Evolutionary conservation across 208 protist species (phyloP).

Genomic region (Entamoeba invadens): DNA sequence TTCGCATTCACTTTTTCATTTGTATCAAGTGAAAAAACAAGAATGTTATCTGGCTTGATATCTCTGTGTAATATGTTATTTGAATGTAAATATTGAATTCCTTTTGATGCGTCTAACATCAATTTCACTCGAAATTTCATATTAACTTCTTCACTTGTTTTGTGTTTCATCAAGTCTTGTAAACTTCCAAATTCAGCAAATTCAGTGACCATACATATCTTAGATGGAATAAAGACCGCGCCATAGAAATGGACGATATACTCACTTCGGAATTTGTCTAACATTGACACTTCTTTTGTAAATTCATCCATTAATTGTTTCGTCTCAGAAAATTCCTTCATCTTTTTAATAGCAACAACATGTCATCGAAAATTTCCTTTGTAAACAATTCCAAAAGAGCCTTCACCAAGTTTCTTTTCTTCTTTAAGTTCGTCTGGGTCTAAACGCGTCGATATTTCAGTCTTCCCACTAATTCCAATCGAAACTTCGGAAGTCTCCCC

Average conservation of each 20-base stretch:
- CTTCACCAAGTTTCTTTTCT: too few relatives aligned
- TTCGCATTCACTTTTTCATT: neutral
- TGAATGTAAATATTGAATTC: neutral
- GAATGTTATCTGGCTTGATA: conserved; percentile 9
- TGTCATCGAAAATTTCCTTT: too few relatives aligned
- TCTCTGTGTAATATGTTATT: conserved; percentile 18
- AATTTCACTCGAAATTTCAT: too few relatives aligned
- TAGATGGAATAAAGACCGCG: conserved; percentile 31
- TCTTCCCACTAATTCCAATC: too few relatives aligned
- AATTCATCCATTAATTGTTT: conserved; percentile 17
- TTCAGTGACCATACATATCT: conserved; percentile 41
- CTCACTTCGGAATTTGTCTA: conserved; percentile 30
- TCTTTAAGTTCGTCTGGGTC: too few relatives aligned
- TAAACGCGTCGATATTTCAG: too few relatives aligned
- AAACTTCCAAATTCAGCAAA: conserved; percentile 27
- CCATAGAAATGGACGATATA: conserved; percentile 46
- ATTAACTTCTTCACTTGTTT: neutral
- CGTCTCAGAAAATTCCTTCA: conserved; percentile 2
- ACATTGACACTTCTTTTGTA: conserved; percentile 31
- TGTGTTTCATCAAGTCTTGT: conserved; percentile 7
- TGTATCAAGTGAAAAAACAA: neutral
- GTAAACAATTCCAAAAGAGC: too few relatives aligned
- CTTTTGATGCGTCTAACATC: neutral
- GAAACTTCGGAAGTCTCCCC: too few relatives aligned
- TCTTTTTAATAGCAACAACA: conserved; percentile 31